Percentiles rank a stretch among this genome's conserved stretches.
These are phyloP conservation scores for Zizania latifolia DNA, from an alignment of 176 grass and related monocot species.

Conservation along the genomic window DNA sequence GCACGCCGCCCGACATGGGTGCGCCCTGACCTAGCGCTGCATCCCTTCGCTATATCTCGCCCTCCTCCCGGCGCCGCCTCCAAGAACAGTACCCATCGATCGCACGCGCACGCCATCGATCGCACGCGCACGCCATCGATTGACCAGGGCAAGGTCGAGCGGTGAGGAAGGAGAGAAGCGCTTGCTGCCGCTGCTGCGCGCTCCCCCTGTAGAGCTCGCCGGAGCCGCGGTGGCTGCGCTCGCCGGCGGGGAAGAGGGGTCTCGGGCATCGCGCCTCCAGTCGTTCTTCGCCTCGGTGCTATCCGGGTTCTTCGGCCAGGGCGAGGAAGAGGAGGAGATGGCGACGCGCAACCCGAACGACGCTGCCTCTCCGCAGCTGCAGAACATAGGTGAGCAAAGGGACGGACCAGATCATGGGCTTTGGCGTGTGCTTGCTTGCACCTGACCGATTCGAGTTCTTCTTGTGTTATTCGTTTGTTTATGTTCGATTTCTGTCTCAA, in stretches of 20 bases:
- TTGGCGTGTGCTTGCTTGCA: neutral
- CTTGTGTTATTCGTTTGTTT: neutral
- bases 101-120: neutral
- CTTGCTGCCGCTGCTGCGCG: constrained; percentile 22
- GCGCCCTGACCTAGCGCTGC: neutral
- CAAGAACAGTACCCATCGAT: constrained; percentile 17
- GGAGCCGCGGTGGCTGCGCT: constrained; percentile 54
- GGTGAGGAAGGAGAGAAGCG: too few species aligned
- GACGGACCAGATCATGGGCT: neutral
- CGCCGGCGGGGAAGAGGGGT: constrained; percentile 51
- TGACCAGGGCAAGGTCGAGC: neutral
- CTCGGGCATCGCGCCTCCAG: constrained; percentile 43
- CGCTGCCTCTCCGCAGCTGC: constrained; percentile 39
- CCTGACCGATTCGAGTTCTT: neutral
- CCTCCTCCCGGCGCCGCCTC: neutral
- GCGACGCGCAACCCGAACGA: constrained; percentile 47
- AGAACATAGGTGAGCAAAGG: constrained; percentile 36
- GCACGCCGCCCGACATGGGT: neutral
- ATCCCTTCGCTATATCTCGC: constrained; percentile 23
- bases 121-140: neutral
- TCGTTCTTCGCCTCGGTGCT: constrained; percentile 64
- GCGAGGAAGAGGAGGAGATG: constrained; percentile 36
- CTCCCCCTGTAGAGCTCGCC: neutral
- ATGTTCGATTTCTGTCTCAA: neutral
- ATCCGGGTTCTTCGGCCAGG: constrained; percentile 41